Evolutionary conservation across 805 yeast genomes (phyloP), one percentile per base, ranked within the genome.

Genomic region (Helenozyma rhizophorensis): DNA sequence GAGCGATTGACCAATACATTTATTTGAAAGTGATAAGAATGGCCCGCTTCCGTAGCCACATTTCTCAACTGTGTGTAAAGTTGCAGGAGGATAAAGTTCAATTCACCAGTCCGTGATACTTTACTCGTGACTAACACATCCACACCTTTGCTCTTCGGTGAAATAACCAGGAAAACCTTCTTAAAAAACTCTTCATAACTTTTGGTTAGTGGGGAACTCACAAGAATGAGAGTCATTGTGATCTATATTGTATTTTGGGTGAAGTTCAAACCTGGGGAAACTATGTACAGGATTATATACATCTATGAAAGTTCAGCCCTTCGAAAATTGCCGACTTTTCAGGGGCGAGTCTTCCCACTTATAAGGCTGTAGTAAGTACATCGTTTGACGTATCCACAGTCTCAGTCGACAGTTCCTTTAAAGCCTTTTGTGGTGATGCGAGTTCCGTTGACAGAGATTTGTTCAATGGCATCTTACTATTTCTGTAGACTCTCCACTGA

Each of bases 21-120:
- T 30, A 65, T 59, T 12, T 45, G 51, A 30, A 62, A 55, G 1
- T 39, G 36, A 34, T 54, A 53, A 28, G 50, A 50, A 27, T 45
- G 50, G 4, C 58, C 57, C 13, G 36, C 30, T 1, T 13, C 16
- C 9, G 41, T 28, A 11, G 28, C 18, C n/a, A 21, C 12, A 14
- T 17, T 15, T 23, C 39, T 21, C 4, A 53, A 28, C 12, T 50
- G 39, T 11, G 51, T 39, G 36, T 68, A 70, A 14, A 60, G 41
- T 6, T 38, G 33, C 35, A 54, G 50, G 32, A 70, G 53, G 4
- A 53, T 37, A 2, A 16, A 26, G 37, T 60, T 60, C 27, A 70
- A 47, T 2, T 41, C 44, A 15, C 33, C 36, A 10, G 60, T 37
- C 14, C 53, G 39, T 3, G 33, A 30, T 10, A 68, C 48, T 7